phyloP scores from a whole-genome alignment of 768 basidiomycete genomes.

The Tylopilus sp. region DNA sequence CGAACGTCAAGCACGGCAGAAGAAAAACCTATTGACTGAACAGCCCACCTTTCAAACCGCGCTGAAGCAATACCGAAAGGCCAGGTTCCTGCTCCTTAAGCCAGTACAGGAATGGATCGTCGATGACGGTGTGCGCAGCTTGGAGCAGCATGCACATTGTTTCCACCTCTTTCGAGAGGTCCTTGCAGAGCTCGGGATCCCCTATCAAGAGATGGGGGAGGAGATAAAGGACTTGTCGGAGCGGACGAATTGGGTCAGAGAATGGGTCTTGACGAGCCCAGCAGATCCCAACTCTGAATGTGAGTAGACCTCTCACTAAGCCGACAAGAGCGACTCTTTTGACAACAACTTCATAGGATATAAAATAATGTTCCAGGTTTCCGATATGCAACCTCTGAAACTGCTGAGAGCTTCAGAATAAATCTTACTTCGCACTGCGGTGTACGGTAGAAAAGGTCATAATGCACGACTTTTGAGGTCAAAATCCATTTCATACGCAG shows the following conservation, averaged over 20 bases:
- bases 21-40: conserved; percentile 33
- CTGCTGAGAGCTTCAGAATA: conserved; percentile 5
- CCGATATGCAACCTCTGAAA: not conserved
- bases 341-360: conserved; percentile 2
- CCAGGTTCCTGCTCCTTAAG: conserved; percentile 51
- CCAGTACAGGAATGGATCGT: conserved; percentile 58
- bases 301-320: not conserved
- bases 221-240: conserved; percentile 38
- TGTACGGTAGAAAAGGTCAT: conserved; percentile 25
- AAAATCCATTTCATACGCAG: conserved; percentile 12
- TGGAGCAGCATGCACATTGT: conserved; percentile 46
- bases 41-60: conserved; percentile 39
- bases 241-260: conserved; percentile 22
- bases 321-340: not conserved
- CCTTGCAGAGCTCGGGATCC: conserved; percentile 41
- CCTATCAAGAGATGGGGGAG: conserved; percentile 43
- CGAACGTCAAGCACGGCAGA: conserved; percentile 34
- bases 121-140: conserved; percentile 59
- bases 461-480: conserved; percentile 25
- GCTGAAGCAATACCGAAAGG: conserved; percentile 41
- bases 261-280: conserved; percentile 5
- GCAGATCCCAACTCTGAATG: conserved; percentile 8
- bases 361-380: not conserved
- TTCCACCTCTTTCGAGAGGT: conserved; percentile 37
- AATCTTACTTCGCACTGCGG: not conserved